Evolutionary conservation across 116 monocot species (phyloP).

Genomic region (Papilionanthe hybrid): DNA sequence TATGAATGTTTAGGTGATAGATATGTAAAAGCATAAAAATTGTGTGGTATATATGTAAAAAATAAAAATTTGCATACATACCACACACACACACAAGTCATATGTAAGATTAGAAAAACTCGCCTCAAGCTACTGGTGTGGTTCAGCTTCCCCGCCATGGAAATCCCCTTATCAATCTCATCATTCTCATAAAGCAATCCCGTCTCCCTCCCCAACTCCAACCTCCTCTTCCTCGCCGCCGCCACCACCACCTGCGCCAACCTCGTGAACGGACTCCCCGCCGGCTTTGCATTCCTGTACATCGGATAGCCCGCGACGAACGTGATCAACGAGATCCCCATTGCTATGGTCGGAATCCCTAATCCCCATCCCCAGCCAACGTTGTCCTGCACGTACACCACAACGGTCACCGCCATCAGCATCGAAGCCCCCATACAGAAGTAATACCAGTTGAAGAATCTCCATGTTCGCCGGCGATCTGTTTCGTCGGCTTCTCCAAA

Average conservation of each 20-base stretch:
- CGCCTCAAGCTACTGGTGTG: constrained; percentile 51
- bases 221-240: constrained; percentile 59
- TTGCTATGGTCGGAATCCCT: constrained; percentile 57
- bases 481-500: constrained; percentile 53
- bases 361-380: constrained; percentile 78
- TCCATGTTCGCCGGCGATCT: constrained; percentile 41
- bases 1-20: too few relatives aligned
- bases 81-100: too few relatives aligned
- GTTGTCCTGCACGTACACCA: constrained; percentile 84
- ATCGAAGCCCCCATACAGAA: constrained; percentile 62
- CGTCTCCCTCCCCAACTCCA: constrained; percentile 12
- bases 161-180: constrained; percentile 42
- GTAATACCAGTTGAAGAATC: constrained; percentile 96
- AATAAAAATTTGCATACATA: too few relatives aligned
- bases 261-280: constrained; percentile 69
- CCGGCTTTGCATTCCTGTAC: constrained; percentile 48
- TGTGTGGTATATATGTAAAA: too few relatives aligned
- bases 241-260: constrained; percentile 61
- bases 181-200: constrained; percentile 45
- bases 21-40: too few relatives aligned
- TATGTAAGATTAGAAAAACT: background rate
- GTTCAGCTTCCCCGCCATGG: constrained; percentile 41
- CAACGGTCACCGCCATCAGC: constrained; percentile 62
- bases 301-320: constrained; percentile 52
- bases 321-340: constrained; percentile 47